Percentiles rank a stretch among this genome's conserved stretches.
Evolutionary conservation across 805 yeast genomes (phyloP).

Genomic region (Sugiyamaella smithiae): DNA sequence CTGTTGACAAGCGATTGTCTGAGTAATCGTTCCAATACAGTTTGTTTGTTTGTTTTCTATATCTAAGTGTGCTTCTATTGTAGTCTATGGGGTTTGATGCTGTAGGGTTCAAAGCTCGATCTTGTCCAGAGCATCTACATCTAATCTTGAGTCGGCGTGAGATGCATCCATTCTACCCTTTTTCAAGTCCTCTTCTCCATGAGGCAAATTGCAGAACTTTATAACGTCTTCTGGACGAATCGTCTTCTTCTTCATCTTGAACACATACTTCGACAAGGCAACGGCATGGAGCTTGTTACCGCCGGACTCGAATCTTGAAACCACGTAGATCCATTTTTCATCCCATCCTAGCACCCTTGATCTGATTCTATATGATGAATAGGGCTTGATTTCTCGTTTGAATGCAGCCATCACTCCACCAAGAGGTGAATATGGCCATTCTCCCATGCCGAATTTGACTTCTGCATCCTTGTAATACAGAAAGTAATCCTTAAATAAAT

Average conservation of each 20-base stretch:
- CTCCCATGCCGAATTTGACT: slow-evolving; percentile 27
- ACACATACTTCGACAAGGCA: slow-evolving; percentile 73
- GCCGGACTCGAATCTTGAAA: slow-evolving; percentile 55
- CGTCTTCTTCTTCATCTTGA: slow-evolving; percentile 76
- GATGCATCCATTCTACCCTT: slow-evolving; percentile 25
- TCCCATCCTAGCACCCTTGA: slow-evolving; percentile 78
- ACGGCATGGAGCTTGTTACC: slow-evolving; percentile 47
- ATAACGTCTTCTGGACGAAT: slow-evolving; percentile 63
- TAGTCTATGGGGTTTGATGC: not conserved
- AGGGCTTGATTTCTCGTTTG: slow-evolving; percentile 70
- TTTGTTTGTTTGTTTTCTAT: slow-evolving; percentile 8
- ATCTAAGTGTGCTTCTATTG: not conserved
- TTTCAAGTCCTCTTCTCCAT: slow-evolving; percentile 40
- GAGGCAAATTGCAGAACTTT: slow-evolving; percentile 52
- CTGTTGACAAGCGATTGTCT: slow-evolving; percentile 11
- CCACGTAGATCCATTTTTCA: slow-evolving; percentile 75
- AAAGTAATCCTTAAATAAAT: slow-evolving; percentile 57
- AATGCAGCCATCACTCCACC: slow-evolving; percentile 69
- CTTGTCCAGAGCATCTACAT: not conserved
- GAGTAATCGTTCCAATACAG: slow-evolving; percentile 4
- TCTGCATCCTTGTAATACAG: slow-evolving; percentile 39
- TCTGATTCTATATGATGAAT: slow-evolving; percentile 52
- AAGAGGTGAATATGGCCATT: slow-evolving; percentile 67
- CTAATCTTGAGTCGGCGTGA: not conserved
- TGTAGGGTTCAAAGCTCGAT: not conserved